Base-by-base conservation (phyloP, 129 eudicot genomes). In the Tagetes erecta region DNA sequence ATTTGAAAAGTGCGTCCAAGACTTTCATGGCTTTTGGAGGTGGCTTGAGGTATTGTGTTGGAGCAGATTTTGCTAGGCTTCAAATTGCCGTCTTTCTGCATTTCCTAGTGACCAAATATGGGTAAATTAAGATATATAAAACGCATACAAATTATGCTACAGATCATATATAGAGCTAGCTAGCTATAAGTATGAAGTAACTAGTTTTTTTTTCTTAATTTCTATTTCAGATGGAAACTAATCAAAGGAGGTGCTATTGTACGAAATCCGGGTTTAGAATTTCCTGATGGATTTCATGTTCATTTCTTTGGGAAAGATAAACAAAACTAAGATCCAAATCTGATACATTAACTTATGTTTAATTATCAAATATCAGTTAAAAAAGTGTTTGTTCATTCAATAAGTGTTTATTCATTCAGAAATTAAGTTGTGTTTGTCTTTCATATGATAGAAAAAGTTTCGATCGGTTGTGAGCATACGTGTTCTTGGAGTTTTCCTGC, bases 1-100 rank as follows among this genome's bases (percentile, higher is more conserved):
- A 78, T 73, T 63, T 81, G 57, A 80, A 82, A 74, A 84, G 89
- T 5, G 89, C 89, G 36, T 81, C 97, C 0, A 87, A 80, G 80
- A 77, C 85, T 71, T 92, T 92, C 87, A 89, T 92, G 96, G 94
- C 96, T 7, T 92, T 92, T 64, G 98, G 96, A 72, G 98, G 98
- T 11, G 98, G 98, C 39, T 82, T 83, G 90, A 92, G 92, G 79
- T 92, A 87, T 79, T 89, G 95, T 80, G 88, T 86, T 34, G 98
- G 98, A 72, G 87, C 96, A 62, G 96, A 92, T 67, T 87, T 89
- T 71, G 78, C 95, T 4, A 89, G 86, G 74, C 80, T 89, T 73
- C 92, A 87, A 64, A 84, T 89, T 88, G 95, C 95, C 1, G 83
- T 86, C 41, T 92, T 89, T 76, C 94, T 92, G 56, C 96, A 92